These are phyloP conservation scores for Francoa sonchifolia DNA, from an alignment of 441 rosid genomes.

Conservation along the genomic window DNA sequence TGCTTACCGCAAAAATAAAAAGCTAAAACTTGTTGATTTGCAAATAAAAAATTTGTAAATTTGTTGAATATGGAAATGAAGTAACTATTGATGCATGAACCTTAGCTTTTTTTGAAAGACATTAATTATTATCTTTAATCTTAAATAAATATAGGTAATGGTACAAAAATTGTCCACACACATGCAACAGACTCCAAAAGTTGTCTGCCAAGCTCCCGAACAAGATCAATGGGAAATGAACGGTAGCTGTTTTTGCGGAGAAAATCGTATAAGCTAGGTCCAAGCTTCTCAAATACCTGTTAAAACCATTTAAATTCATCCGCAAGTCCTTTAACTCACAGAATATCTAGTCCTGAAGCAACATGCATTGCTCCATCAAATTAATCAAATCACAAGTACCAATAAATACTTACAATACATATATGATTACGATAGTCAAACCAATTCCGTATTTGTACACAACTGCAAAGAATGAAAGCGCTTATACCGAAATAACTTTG, in stretches of 20 bases:
- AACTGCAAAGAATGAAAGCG: constrained; percentile 79
- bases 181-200: constrained; percentile 97
- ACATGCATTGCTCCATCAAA: constrained; percentile 31
- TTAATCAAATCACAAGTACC: constrained; percentile 40
- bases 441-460: constrained; percentile 98
- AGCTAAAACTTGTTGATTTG: constrained; percentile 16
- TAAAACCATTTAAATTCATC: constrained; percentile 67
- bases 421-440: constrained; percentile 98
- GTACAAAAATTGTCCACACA: constrained; percentile 70
- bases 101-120: constrained; percentile 7
- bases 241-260: constrained; percentile 90
- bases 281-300: constrained; percentile 99
- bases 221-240: constrained; percentile 94
- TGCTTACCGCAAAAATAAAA: background rate
- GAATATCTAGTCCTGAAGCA: constrained; percentile 24
- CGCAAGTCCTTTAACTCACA: constrained; percentile 58
- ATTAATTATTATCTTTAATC: no score
- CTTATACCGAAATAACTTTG: constrained; percentile 39
- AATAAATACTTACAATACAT: constrained; percentile 87
- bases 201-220: constrained; percentile 96
- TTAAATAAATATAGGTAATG: constrained; percentile 13
- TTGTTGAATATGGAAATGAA: background rate
- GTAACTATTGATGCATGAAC: constrained; percentile 8
- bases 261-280: constrained; percentile 97
- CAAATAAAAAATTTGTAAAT: constrained; percentile 6